phyloP scores from a whole-genome alignment of 1,284 basidiomycete species.

The Chalciporus sp. region DNA sequence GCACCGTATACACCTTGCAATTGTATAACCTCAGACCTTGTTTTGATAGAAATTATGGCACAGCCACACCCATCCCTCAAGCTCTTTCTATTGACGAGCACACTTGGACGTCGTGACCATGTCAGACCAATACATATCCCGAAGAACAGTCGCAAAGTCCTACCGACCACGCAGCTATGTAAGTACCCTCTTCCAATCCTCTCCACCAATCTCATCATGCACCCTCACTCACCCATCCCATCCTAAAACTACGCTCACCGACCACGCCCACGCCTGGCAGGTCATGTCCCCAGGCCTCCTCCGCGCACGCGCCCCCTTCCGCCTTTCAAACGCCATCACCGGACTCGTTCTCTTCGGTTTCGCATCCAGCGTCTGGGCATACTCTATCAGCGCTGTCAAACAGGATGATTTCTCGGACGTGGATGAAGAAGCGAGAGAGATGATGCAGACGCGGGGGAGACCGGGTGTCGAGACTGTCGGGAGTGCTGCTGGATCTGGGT shows the following conservation, averaged over 20 bases:
- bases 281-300: constrained; percentile 83
- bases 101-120: constrained; percentile 9
- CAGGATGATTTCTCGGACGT: constrained; percentile 91
- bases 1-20: too few species aligned
- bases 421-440: constrained; percentile 70
- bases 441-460: constrained; percentile 47
- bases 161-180: constrained; percentile 45
- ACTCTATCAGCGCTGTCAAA: constrained; percentile 91
- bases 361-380: constrained; percentile 84
- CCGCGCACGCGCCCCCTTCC: constrained; percentile 87
- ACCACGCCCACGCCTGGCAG: too few species aligned
- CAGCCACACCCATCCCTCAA: constrained; percentile 22
- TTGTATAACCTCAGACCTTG: too few species aligned
- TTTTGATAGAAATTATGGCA: not conserved
- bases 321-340: constrained; percentile 77
- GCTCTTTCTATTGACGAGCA: not conserved
- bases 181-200: constrained; percentile 12
- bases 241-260: too few species aligned
- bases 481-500: not conserved
- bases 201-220: not conserved
- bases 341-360: constrained; percentile 77
- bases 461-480: constrained; percentile 25
- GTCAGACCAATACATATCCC: constrained; percentile 40
- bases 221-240: not conserved
- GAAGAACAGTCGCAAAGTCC: constrained; percentile 38